Conservation (phyloP, 345 rosid genomes). For the Ailanthus altissimus region DNA sequence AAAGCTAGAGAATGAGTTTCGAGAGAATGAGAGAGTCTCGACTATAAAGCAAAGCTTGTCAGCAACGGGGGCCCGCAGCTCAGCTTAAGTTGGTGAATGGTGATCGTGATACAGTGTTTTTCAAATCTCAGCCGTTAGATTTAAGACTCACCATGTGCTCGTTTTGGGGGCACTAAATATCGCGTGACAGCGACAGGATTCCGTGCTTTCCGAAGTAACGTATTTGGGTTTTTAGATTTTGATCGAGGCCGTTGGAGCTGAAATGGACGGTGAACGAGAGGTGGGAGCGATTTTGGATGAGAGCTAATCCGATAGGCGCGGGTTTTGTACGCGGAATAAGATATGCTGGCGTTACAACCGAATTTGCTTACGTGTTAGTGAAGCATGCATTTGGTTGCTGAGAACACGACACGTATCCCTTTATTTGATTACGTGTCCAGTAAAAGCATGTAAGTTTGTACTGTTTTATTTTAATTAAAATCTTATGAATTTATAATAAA, state of each 20-base stretch:
- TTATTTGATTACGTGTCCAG: background rate
- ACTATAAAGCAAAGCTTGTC: conserved; percentile 18
- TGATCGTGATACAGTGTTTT: no score
- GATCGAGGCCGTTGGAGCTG: background rate
- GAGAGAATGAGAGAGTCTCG: background rate
- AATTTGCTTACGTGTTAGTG: background rate
- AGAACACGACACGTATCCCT: conserved; percentile 3
- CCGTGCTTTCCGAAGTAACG: background rate
- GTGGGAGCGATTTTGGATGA: background rate
- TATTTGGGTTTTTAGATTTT: background rate
- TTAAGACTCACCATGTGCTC: conserved; percentile 7
- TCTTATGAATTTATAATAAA: no score
- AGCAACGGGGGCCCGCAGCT: conserved; percentile 24
- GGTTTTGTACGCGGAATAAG: no score
- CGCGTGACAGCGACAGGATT: background rate
- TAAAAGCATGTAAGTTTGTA: background rate
- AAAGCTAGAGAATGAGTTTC: background rate
- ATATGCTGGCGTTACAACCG: background rate
- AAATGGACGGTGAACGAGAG: background rate
- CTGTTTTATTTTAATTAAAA: background rate
- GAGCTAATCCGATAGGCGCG: background rate
- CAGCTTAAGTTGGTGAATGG: background rate
- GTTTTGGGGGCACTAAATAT: background rate
- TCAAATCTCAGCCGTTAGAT: conserved; percentile 23
- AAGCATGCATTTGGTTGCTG: conserved; percentile 5